Percentiles rank a stretch among this genome's conserved stretches.
Evolutionary conservation across 2,329 filamentous ascomycete genomes (phyloP).

Genomic region (Furcasterigmium furcatum): DNA sequence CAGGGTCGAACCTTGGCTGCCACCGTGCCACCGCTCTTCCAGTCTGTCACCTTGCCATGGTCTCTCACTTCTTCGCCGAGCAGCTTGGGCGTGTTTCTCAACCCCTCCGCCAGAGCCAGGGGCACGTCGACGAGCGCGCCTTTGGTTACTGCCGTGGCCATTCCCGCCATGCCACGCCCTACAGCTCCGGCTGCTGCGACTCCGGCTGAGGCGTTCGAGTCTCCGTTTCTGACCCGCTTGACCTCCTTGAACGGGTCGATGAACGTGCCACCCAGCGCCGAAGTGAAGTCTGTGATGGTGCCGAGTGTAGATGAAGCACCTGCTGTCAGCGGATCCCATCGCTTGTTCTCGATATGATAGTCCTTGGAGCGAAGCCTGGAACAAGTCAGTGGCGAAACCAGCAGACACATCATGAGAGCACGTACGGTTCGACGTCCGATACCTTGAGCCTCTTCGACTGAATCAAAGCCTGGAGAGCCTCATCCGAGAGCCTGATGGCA

Average conservation of each 20-base stretch:
- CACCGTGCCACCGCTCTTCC: constrained; percentile 23
- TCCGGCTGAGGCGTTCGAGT: constrained; percentile 4
- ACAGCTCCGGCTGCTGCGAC: constrained; percentile 7
- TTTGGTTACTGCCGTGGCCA: constrained; percentile 21
- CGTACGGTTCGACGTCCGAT: constrained; percentile 30
- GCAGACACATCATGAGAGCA: background rate
- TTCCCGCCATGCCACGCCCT: constrained; percentile 16
- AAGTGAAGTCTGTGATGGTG: constrained; percentile 8
- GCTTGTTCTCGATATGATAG: constrained; percentile 21
- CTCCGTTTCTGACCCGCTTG: constrained; percentile 1
- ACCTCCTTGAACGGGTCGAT: constrained; percentile 11
- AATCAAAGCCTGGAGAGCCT: constrained; percentile 2
- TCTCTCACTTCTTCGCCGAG: constrained; percentile 30
- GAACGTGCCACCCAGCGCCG: constrained; percentile 8
- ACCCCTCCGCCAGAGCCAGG: constrained; percentile 27
- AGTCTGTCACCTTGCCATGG: constrained; percentile 25
- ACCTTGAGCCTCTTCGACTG: background rate
- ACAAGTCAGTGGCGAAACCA: no score
- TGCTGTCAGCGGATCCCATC: constrained; percentile 21
- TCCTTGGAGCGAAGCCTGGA: background rate
- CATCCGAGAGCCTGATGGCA: constrained; percentile 1
- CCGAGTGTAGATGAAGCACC: constrained; percentile 6
- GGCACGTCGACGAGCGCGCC: constrained; percentile 30
- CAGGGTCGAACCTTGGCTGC: constrained; percentile 19
- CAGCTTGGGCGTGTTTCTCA: constrained; percentile 26